Conservation (phyloP, 257 asterid species). For the Prunella vulgaris region DNA sequence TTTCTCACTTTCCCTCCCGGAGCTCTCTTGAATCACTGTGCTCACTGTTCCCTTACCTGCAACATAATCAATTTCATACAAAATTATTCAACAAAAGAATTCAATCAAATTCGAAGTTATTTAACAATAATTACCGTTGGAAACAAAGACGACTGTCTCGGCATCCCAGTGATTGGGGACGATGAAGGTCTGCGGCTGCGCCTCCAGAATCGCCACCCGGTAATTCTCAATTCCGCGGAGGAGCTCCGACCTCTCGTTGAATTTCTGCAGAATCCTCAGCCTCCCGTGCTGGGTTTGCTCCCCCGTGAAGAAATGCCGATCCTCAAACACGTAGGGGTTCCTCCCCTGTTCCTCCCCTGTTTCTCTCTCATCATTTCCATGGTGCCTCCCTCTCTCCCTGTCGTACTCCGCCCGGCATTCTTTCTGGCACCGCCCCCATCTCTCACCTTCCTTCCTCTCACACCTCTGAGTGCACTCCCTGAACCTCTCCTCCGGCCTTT, state of each 20-base stretch:
- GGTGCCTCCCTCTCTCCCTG: constrained; percentile 10
- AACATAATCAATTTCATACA: neutral
- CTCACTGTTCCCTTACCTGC: constrained; percentile 62
- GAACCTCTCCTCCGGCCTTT: constrained; percentile 29
- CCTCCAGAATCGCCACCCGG: constrained; percentile 49
- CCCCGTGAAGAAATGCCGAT: constrained; percentile 44
- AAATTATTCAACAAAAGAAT: neutral
- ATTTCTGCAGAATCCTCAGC: constrained; percentile 48
- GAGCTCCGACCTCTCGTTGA: constrained; percentile 51
- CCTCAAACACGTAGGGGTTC: constrained; percentile 58
- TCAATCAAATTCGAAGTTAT: too few relatives aligned
- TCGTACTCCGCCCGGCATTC: constrained; percentile 16
- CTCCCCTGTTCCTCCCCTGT: neutral
- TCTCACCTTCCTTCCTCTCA: neutral
- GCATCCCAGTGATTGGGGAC: constrained; percentile 72
- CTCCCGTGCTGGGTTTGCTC: constrained; percentile 46
- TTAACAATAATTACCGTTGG: constrained; percentile 34
- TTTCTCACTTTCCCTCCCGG: constrained; percentile 42
- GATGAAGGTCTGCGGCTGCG: constrained; percentile 59
- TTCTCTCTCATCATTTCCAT: neutral
- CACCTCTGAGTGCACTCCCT: constrained; percentile 24
- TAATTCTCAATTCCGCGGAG: constrained; percentile 56
- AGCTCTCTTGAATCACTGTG: constrained; percentile 23
- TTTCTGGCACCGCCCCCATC: neutral
- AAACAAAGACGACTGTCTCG: constrained; percentile 40